These are phyloP conservation scores for Daldinia childiae DNA, from an alignment of 495 filamentous ascomycete species.

Conservation along the genomic window DNA sequence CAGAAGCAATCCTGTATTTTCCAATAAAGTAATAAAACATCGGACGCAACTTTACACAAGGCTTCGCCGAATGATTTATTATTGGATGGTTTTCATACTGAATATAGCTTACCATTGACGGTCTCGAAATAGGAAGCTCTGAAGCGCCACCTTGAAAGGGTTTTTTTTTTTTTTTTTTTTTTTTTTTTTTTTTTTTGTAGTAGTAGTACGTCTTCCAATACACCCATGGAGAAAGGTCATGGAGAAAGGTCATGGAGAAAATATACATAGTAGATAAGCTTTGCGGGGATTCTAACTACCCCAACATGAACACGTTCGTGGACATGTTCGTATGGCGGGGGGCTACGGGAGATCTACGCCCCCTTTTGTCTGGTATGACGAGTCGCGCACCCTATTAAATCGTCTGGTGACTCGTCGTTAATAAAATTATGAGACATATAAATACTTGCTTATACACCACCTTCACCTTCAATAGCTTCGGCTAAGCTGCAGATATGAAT, in stretches of 20 bases:
- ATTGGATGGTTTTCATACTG: neutral
- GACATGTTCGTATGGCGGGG: neutral
- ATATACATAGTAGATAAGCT: neutral
- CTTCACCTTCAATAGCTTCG: neutral
- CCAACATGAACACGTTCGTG: neutral
- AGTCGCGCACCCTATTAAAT: neutral
- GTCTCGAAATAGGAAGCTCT: slow-evolving; percentile 33
- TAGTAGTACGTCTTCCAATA: neutral
- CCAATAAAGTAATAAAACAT: neutral
- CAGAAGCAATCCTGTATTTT: neutral
- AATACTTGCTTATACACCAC: neutral
- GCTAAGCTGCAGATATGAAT: neutral
- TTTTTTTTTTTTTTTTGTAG: neutral
- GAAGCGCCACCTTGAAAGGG: neutral
- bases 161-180: neutral
- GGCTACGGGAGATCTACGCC: neutral
- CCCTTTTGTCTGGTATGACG: neutral
- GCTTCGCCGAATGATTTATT: neutral
- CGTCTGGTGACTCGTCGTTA: neutral
- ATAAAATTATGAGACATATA: neutral
- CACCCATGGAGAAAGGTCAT: neutral
- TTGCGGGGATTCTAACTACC: neutral
- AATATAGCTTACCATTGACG: neutral
- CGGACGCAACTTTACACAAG: neutral
- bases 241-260: neutral